Base-by-base conservation (phyloP, 176 grass and related monocot species). In the Cenchrus americanus region DNA sequence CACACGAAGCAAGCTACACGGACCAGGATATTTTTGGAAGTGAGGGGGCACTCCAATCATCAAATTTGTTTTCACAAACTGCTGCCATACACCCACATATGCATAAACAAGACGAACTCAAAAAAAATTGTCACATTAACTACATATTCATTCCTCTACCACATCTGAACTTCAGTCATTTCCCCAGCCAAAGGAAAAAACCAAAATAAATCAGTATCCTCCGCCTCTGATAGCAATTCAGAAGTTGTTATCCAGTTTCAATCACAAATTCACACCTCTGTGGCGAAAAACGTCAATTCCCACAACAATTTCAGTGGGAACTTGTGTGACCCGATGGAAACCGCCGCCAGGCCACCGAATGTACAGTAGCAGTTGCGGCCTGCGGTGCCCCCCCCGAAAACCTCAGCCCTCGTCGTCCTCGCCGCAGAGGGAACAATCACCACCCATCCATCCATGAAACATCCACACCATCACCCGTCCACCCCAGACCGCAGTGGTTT, bases 11-110 rank as follows among this genome's bases (percentile, higher is more conserved):
- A 26, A 76, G 61, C 19, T 10, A 41, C 40, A 93, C 86, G 49
- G 17, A 92, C 92, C 76, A 92, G 54, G 88, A 61, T 62, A 2
- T 5, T 5, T 18, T 21, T 62, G 21, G 43, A 59, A 18, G 1
- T 43, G 74, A 48, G 55, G 22, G 44, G 19, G 18, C 15, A 63
- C 13, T 77, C 40, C 22, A 42, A 72, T 48, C 57, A 83, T 60
- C 58, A 48, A 68, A 66, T 21, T 41, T 73, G 72, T 18, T 17
- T 23, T n/a, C 5, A 26, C 24, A 63, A 37, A 10, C n/a, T 57
- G 72, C 1, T 82, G 40, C 55, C 11, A 23, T 55, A 65, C 54
- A 74, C 18, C 26, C 40, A 18, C 22, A 9, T 50, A 73, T 14
- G 51, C 34, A 40, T 55, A 78, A 62, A 34, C 0, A 62, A 19